Evolutionary conservation across 2,329 filamentous ascomycete genomes (phyloP), one percentile per base, ranked within the genome.

Genomic region (Capronia coronata): DNA sequence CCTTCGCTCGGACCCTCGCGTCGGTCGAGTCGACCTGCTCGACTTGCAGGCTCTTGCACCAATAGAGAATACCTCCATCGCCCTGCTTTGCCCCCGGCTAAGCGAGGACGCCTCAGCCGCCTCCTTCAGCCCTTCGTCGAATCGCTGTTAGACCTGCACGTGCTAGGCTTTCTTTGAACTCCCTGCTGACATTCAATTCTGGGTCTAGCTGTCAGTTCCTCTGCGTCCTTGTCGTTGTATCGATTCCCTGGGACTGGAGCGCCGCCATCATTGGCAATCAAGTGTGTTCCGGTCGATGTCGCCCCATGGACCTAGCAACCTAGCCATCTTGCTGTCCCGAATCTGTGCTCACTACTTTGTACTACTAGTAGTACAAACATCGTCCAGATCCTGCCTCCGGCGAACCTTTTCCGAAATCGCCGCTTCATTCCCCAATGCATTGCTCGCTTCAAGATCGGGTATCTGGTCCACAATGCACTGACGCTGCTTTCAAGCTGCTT

Each of bases 81-180:
- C 6, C 37, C 46, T 41, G 42, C 47, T 34, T 46, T 39, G 38
- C 18, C 34, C 30, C 34, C 14, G 14, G 43, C 35, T 54, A 54
- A 54, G 51, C 51, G 51, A 54, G 48, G 48, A 37, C 51, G 48
- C 51, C 48, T 45, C 44, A 32, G 23, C 39, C 48, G 48, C 38
- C 27, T 23, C 16, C 16, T 29, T 22, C 9, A 52, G 42, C 43
- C 46, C 29, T 35, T 44, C 25, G 27, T 29, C 30, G 10, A 19
- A 22, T 16, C 23, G 23, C 10, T 21, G 13, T 41, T 13, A 14
- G n/a, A n/a, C 38, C 38, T 14, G 13, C 34, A 37, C 34, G 34
- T 19, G 34, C 34, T 37, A 37, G 34, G 14, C 34, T 18, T 19
- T 37, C 34, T 18, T 19, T 37, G 34, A n/a, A 37, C 34, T 18